Percentiles rank a stretch among this genome's conserved stretches.
These are phyloP conservation scores for Beta vulgaris DNA, from an alignment of 148 eudicot species.

Conservation along the genomic window DNA sequence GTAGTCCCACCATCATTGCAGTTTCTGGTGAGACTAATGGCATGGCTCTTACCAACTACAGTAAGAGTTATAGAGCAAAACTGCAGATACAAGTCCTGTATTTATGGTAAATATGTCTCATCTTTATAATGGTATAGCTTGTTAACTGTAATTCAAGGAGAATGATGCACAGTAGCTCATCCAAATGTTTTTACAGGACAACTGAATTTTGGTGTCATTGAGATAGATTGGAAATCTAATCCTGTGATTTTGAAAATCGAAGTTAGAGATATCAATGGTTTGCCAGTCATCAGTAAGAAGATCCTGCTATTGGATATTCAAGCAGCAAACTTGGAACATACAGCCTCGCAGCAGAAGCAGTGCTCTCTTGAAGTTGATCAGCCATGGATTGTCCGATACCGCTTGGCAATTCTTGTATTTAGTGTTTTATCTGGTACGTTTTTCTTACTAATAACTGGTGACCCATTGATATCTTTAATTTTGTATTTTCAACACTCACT, in stretches of 20 bases:
- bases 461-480: too few relatives aligned
- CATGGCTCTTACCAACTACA: constrained; percentile 54
- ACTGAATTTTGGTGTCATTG: constrained; percentile 65
- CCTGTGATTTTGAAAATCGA: constrained; percentile 51
- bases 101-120: constrained; percentile 45
- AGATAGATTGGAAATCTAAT: constrained; percentile 54
- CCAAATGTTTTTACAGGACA: constrained; percentile 33
- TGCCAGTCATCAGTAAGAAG: constrained; percentile 40
- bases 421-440: constrained; percentile 42
- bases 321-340: constrained; percentile 17
- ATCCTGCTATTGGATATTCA: constrained; percentile 48
- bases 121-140: not conserved
- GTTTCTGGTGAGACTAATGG: constrained; percentile 46
- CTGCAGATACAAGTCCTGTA: constrained; percentile 65
- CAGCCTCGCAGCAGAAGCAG: constrained; percentile 30
- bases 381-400: constrained; percentile 56
- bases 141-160: not conserved
- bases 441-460: too few relatives aligned
- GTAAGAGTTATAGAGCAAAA: constrained; percentile 45
- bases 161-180: not conserved
- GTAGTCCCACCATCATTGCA: constrained; percentile 45
- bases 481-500: too few relatives aligned
- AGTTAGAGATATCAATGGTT: constrained; percentile 53
- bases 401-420: constrained; percentile 44
- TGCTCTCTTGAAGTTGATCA: constrained; percentile 61